Evolutionary conservation across 257 asterid genomes (phyloP).

Genomic region (Paraleonurus japonicus): DNA sequence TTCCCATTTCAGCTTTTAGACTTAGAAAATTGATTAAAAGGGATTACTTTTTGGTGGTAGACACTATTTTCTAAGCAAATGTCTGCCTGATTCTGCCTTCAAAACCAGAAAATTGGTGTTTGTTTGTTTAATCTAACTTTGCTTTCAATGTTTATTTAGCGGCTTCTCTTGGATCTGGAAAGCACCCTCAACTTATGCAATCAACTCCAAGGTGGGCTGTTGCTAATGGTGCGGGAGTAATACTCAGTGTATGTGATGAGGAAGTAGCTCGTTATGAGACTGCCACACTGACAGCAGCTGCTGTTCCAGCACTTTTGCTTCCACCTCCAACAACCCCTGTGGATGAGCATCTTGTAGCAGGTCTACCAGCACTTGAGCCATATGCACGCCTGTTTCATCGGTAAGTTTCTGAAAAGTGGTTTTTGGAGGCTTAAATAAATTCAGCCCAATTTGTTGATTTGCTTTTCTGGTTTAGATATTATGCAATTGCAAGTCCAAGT

Average conservation of each 20-base stretch:
- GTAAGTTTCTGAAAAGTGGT: conserved; percentile 30
- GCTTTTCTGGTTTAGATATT: conserved; percentile 49
- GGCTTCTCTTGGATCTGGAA: conserved; percentile 84
- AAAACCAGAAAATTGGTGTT: background rate
- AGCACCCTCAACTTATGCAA: conserved; percentile 79
- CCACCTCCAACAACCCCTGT: conserved; percentile 82
- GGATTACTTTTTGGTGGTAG: background rate
- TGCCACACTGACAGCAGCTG: conserved; percentile 78
- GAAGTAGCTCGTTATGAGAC: conserved; percentile 89
- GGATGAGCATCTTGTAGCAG: conserved; percentile 92
- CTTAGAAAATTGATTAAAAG: background rate
- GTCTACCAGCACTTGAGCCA: conserved; percentile 93
- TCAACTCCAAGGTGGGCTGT: conserved; percentile 96
- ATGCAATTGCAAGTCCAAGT: conserved; percentile 85
- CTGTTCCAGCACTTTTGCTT: conserved; percentile 87
- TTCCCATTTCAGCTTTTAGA: background rate
- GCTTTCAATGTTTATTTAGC: conserved; percentile 41
- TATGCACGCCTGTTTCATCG: conserved; percentile 84
- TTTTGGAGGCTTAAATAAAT: background rate
- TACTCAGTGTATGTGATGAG: conserved; percentile 87
- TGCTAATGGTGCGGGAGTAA: conserved; percentile 93
- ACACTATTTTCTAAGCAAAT: background rate
- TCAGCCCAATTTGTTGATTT: conserved; percentile 2
- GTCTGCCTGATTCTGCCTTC: background rate
- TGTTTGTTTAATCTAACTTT: background rate